Evolutionary conservation across 176 grass and related monocot genomes (phyloP), one percentile per base, ranked within the genome.

Genomic region (Oryza meridionalis): DNA sequence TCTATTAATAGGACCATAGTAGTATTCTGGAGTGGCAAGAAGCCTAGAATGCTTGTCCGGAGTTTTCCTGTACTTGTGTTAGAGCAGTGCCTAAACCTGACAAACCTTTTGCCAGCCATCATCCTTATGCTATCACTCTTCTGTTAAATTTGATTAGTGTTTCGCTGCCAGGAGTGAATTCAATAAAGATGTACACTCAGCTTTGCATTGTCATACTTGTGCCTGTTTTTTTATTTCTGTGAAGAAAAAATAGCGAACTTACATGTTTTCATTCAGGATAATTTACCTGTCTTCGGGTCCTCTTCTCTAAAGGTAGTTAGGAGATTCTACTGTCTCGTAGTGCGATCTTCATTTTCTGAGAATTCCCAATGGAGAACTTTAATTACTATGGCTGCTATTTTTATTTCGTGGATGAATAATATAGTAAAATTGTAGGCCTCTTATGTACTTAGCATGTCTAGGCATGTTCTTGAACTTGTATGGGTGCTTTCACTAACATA

Each of bases 1-100:
- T 92, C 68, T 83, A 74, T 38, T 65, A 50, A 15, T 46, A 43
- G 83, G 16, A 83, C 73, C 38, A 87, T 78, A 35, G 16, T 72
- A 88, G 68, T 64, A n/a, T 90, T 55, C 43, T 16, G 49, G 49
- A 51, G 49, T 17, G 49, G 49, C 35, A 37, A 37, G 35, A 37
- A 37, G 35, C 35, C 49, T 5, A 51, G 15, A 51, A 51, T 51
- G 49, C 15, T 51, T 51, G 15, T 16, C 2, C 1, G 16, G 49
- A 51, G 4, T 17, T 17, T 17, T 51, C 4, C 13, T 51, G 49
- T 51, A 51, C 49, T 51, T 51, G 49, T 51, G 5, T 14, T 51
- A 51, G 12, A 49, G 40, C 46, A 49, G 46, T 0, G 0, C 46
- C 46, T 49, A 49, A 49, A 55, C 16, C 50, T 55, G 19, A n/a